Percentiles rank a stretch among this genome's conserved stretches.
Conservation (phyloP, 306 rosid species). For the Astragalus membranaceus region DNA sequence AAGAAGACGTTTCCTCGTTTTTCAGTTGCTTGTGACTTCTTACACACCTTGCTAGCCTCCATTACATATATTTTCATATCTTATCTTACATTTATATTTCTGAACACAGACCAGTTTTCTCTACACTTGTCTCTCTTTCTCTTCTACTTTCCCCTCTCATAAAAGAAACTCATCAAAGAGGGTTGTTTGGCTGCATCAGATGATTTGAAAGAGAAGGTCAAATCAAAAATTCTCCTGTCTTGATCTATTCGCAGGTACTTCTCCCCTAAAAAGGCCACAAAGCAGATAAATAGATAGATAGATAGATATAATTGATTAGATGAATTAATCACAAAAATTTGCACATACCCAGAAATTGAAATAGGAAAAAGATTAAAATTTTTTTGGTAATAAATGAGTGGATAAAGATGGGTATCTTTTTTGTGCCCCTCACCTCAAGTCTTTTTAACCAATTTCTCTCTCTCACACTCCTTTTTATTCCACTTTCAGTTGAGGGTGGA, state of each 20-base stretch:
- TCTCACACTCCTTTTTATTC: constrained; percentile 24
- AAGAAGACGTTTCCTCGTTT: constrained; percentile 85
- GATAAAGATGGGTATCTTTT: constrained; percentile 80
- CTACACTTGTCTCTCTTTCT: background rate
- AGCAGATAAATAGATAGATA: no score
- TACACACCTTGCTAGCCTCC: constrained; percentile 23
- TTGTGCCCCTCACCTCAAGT: background rate
- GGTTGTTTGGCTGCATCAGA: constrained; percentile 37
- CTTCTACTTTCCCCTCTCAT: no score
- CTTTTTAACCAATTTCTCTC: constrained; percentile 42
- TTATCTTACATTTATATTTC: background rate
- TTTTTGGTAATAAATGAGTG: constrained; percentile 28
- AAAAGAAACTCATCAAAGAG: background rate
- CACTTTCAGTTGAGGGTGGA: constrained; percentile 40
- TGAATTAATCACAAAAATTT: no score
- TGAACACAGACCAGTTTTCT: constrained; percentile 18
- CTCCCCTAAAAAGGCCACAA: constrained; percentile 24
- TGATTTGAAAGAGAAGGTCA: constrained; percentile 68
- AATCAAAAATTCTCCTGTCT: constrained; percentile 49
- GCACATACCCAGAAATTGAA: constrained; percentile 26
- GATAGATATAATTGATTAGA: no score
- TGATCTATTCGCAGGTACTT: constrained; percentile 77
- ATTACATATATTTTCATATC: constrained; percentile 11
- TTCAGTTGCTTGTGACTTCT: constrained; percentile 60
- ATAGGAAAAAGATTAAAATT: background rate